Evolutionary conservation across 345 rosid species (phyloP).

Genomic region (Garcia nutans): DNA sequence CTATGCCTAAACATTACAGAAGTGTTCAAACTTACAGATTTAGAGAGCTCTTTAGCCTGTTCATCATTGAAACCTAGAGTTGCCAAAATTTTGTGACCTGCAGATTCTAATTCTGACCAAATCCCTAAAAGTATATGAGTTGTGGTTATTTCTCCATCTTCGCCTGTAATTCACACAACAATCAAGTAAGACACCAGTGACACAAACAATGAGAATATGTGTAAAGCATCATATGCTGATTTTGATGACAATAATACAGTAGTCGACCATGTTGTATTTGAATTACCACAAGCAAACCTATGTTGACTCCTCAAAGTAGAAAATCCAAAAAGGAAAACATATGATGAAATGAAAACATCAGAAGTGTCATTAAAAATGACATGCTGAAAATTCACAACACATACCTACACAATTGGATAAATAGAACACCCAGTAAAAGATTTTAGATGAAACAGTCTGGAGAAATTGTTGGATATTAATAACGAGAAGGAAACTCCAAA

Average conservation of each 20-base stretch:
- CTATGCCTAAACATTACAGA: background rate
- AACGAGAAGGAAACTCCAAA: background rate
- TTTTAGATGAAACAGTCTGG: background rate
- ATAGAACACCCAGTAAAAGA: background rate
- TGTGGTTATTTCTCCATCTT: constrained; percentile 74
- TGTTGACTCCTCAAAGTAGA: background rate
- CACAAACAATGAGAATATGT: constrained; percentile 1
- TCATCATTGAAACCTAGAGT: constrained; percentile 71
- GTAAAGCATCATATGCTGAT: background rate
- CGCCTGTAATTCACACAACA: constrained; percentile 44
- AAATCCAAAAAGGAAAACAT: background rate
- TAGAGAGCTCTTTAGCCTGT: constrained; percentile 66
- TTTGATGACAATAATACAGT: background rate
- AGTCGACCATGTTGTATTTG: background rate
- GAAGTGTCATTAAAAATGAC: background rate
- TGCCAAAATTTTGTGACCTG: constrained; percentile 65
- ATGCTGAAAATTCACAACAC: background rate
- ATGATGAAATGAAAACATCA: background rate
- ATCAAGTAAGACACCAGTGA: background rate
- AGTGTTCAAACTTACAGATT: constrained; percentile 49
- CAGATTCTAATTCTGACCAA: constrained; percentile 80
- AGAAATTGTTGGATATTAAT: background rate
- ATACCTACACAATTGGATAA: background rate
- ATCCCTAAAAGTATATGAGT: constrained; percentile 70
- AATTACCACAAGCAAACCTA: background rate